Evolutionary conservation across 805 yeast genomes (phyloP).

Genomic region (Scheffersomyces amazonensis): DNA sequence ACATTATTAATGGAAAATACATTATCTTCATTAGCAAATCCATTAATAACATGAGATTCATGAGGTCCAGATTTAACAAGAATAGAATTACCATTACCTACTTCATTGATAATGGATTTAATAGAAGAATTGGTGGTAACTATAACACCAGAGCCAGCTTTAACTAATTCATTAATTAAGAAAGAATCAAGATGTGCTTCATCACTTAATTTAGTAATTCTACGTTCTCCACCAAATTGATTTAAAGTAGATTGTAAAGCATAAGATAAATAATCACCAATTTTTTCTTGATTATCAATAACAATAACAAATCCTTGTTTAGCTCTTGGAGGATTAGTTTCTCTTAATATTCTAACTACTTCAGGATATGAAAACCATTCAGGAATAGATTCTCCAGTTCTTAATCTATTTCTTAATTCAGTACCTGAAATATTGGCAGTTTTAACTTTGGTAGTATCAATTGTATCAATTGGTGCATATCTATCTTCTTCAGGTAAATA

Average conservation of each 20-base stretch:
- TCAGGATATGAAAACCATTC: constrained; percentile 98
- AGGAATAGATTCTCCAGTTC: constrained; percentile 85
- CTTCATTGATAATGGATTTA: constrained; percentile 54
- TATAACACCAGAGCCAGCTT: constrained; percentile 92
- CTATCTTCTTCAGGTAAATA: constrained; percentile 93
- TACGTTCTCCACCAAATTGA: constrained; percentile 84
- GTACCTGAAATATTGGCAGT: constrained; percentile 95
- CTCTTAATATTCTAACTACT: constrained; percentile 87
- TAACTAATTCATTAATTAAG: constrained; percentile 70
- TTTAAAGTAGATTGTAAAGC: constrained; percentile 89
- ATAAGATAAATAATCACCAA: constrained; percentile 53
- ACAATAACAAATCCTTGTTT: constrained; percentile 78
- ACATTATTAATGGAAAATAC: constrained; percentile 11
- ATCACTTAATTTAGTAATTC: constrained; percentile 56
- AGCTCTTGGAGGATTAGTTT: constrained; percentile 88
- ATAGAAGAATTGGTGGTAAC: constrained; percentile 46
- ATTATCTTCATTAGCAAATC: constrained; percentile 9
- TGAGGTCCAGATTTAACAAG: constrained; percentile 13
- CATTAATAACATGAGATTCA: constrained; percentile 5
- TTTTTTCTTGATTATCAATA: constrained; percentile 50
- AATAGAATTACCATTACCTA: constrained; percentile 57
- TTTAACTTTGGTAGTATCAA: constrained; percentile 65
- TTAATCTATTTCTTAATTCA: constrained; percentile 83
- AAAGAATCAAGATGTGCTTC: constrained; percentile 40
- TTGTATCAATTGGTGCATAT: constrained; percentile 92